Base-by-base conservation (phyloP, 75 land plant genomes). In the Pinus taeda region DNA sequence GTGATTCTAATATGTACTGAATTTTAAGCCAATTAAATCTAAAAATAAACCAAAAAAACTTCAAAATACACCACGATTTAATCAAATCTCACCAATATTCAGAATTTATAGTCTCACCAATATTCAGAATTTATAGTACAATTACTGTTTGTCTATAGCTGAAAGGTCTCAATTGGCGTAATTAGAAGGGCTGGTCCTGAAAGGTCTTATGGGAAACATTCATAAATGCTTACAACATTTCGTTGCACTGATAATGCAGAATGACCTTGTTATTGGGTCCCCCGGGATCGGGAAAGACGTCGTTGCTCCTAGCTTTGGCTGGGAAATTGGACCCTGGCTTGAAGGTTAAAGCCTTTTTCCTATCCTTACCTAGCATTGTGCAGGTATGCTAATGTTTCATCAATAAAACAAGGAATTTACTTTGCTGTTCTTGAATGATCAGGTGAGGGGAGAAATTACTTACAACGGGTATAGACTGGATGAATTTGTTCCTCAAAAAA, bases 231-330 rank as follows among this genome's bases (percentile, higher is more conserved):
- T 73, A 24, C 18, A 73, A 56, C 17, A 49, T 39, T n/a, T 22
- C 21, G 29, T 39, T 36, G 58, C n/a, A 1, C 22, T 75, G 15
- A 13, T 73, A 37, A 18, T 75, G 57, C 72, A 93, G 96, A 79
- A 92, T 93, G 96, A 86, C 96, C 1, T 81, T 93, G 39, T 75
- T 93, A 42, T 57, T 93, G 73, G 96, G 96, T 8, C 96, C 96
- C 55, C 96, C 96, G 15, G 87, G 89, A 24, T 93, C 96, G 24
- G 96, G 96, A 57, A 93, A 93, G 79, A 88, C 94, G 3, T 89
- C 92, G 0, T 79, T 93, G 57, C 76, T 93, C 72, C 75, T 90
- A 60, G 96, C 96, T 17, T 71, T 93, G 49, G 94, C 96, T 18
- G 94, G 92, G 30, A 92, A 92, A 77, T 79, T 93, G 73, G 94